Percentiles rank a stretch among this genome's conserved stretches.
Conservation (phyloP, 805 yeast species). For the Yarrowia sp. region DNA sequence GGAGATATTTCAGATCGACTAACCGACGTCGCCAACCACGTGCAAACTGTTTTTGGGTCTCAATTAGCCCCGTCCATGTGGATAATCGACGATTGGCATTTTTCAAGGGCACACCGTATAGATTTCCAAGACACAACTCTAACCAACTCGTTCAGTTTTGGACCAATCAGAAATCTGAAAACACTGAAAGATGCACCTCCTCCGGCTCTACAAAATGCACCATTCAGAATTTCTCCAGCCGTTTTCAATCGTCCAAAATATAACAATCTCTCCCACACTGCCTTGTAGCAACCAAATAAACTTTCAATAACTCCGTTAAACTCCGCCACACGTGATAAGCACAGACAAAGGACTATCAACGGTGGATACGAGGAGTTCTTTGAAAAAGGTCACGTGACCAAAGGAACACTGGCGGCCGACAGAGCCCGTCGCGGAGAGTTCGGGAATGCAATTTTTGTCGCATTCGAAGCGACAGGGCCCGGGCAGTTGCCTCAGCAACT, state of each 20-base stretch:
- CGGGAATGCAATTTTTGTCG: not conserved
- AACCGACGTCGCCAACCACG: not conserved
- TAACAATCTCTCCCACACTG: not conserved
- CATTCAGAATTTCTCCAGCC: too few relatives aligned
- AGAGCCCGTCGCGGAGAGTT: not conserved
- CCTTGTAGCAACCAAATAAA: slow-evolving; percentile 15
- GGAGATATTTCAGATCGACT: not conserved
- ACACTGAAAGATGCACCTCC: not conserved
- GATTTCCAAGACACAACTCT: too few relatives aligned
- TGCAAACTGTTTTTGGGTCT: not conserved
- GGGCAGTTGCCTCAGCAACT: slow-evolving; percentile 5
- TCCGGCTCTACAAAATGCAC: not conserved
- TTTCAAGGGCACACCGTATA: too few relatives aligned
- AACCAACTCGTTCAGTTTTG: too few relatives aligned
- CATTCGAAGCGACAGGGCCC: not conserved
- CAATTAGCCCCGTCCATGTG: not conserved
- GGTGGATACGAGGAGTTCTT: not conserved
- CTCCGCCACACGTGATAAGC: slow-evolving; percentile 24
- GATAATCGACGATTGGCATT: too few relatives aligned
- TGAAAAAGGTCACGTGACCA: not conserved
- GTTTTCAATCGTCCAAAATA: too few relatives aligned
- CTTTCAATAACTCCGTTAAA: slow-evolving; percentile 25
- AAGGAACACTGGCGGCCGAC: too few relatives aligned
- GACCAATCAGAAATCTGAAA: too few relatives aligned
- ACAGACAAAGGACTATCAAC: slow-evolving; percentile 17